Evolutionary conservation across 805 yeast genomes (phyloP), one percentile per base, ranked within the genome.

Genomic region (Ogataea chonburiensis): DNA sequence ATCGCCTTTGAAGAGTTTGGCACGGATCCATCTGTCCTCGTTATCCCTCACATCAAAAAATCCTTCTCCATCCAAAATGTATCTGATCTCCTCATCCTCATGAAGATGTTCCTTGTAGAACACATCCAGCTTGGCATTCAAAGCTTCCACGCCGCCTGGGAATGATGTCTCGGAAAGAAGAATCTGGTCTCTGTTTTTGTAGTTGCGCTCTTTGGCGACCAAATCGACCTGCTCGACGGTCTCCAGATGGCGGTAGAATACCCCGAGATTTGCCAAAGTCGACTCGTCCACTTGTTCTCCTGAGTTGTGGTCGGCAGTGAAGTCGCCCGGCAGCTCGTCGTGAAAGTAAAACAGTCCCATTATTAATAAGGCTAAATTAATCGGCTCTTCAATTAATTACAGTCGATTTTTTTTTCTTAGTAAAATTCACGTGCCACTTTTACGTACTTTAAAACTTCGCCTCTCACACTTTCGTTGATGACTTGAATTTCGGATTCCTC

Each of bases 21-120:
- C 71, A 42, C 98, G 75, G 38, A 91, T 71, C 98, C 98, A 91
- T 37, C 67, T 58, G 33, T 56, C 61, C 9, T 71, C 55, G 18
- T 65, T 54, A 52, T 77, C 81, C 47, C 96, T 72, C 6, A 91
- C 86, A 55, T 91, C 98, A 55, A 91, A 91, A 62, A 73, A 91
- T 0, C 98, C 98, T 38, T 79, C 83, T 8, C 98, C 98, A 17
- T 83, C 95, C 13, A 83, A 55, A 35, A 88, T 77, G 63, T 88
- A 91, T 47, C 98, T 70, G 56, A 91, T 91, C 66, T 91, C 98
- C 63, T 91, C 98, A 58, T 91, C 98, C 58, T 91, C 98, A 58
- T 91, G 98, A 36, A 87, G 69, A 61, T 91, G 98, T 55, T 91
- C 96, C 30, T 73, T 67, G 64, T 79, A 86, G 61, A 89, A 88